phyloP scores from a whole-genome alignment of 331 rosid genomes.

The Saraca asoca region DNA sequence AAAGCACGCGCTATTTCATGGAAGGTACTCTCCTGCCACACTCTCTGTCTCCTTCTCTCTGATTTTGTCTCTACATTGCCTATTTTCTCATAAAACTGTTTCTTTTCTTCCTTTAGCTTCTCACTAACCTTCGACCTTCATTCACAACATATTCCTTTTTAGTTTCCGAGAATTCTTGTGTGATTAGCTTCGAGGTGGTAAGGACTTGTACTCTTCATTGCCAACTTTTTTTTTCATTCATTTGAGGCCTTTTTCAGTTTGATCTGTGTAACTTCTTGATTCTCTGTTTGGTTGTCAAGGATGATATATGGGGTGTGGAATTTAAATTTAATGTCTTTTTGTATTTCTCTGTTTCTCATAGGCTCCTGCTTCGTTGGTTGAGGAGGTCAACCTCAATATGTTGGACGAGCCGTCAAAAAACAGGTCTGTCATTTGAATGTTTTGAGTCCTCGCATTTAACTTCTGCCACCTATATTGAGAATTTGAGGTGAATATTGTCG shows the following conservation, averaged over 20 bases:
- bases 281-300: conserved; percentile 10
- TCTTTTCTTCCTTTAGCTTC: conserved; percentile 16
- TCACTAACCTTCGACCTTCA: not conserved
- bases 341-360: conserved; percentile 52
- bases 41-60: conserved; percentile 33
- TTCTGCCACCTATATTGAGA: not conserved
- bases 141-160: conserved; percentile 12
- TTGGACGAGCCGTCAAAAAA: conserved; percentile 40
- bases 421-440: conserved; percentile 47
- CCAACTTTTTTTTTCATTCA: not conserved
- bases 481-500: not conserved
- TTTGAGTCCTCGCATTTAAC: not conserved
- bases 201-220: conserved; percentile 1
- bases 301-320: not conserved
- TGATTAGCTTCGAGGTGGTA: conserved; percentile 8
- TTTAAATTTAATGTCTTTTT: not conserved
- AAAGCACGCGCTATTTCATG: conserved; percentile 62
- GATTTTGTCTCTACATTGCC: conserved; percentile 31
- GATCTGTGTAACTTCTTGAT: conserved; percentile 23
- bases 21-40: conserved; percentile 54
- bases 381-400: conserved; percentile 33
- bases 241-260: conserved; percentile 19
- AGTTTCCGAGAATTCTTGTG: not conserved
- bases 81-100: conserved; percentile 25
- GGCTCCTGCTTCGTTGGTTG: conserved; percentile 46